Evolutionary conservation across 2,329 filamentous ascomycete genomes (phyloP), one percentile per base, ranked within the genome.

Genomic region (Endothia cerciana): DNA sequence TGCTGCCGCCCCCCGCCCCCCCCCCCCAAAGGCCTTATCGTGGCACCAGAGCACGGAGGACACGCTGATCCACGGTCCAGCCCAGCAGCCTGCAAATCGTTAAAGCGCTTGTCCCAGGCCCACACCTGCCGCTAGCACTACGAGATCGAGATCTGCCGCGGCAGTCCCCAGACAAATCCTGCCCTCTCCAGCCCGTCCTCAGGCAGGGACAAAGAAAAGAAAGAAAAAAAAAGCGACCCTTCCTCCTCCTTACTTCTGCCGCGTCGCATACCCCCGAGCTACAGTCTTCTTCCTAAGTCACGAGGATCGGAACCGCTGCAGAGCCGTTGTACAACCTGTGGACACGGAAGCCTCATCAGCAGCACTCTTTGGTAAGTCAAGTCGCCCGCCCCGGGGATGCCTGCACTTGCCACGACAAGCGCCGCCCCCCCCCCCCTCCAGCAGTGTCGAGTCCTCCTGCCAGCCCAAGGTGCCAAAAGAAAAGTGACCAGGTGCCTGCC

Each of bases 101-200:
- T 53, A 62, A 40, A 63, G 61, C 38, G 51, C 49, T 63, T 57
- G 61, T 11, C 41, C 38, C 61, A 63, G 61, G 61, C 51, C 60
- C 53, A 63, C 51, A 47, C 61, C 53, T 55, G 60, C 60, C 47
- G 47, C 40, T 63, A 59, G 45, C 15, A 30, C 25, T 13, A 28
- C 25, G 38, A 43, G 57, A 59, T 59, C 57, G 57, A 59, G 57
- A 59, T 59, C 57, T 8, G 57, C 40, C 25, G 57, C 40, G 25
- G 25, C 28, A 30, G 19, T 43, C 38, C 57, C 57, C 11, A 25
- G 45, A 28, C 55, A 58, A 22, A 28, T 58, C 55, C 57, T 59
- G 25, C 40, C n/a, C 38, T 45, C 51, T 5, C n/a, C 30, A 17
- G 30, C 51, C 30, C 30, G 30, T 19, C 51, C 36, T n/a, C 51